A percentile compares a stretch with the other conserved stretches of the same genome.
Conservation (phyloP, 2,329 filamentous ascomycete genomes). For the Paecilomyces sp. region DNA sequence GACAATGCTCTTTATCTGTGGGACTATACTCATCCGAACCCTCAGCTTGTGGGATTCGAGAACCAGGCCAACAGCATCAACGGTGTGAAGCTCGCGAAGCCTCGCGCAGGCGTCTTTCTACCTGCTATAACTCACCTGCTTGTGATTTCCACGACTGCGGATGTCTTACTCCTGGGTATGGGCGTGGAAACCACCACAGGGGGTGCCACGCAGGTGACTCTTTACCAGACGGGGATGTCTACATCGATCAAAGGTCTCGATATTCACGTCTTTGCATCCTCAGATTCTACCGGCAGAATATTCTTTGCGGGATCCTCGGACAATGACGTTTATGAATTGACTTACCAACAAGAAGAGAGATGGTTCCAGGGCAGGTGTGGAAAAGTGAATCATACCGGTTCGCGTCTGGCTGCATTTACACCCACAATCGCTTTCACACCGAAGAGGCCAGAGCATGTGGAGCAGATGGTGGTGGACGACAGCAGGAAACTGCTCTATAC, state of each 20-base stretch:
- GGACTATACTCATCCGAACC: constrained; percentile 93
- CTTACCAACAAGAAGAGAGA: constrained; percentile 92
- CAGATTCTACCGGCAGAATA: constrained; percentile 72
- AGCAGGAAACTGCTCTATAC: constrained; percentile 84
- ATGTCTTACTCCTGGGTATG: constrained; percentile 82
- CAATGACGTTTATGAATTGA: constrained; percentile 87
- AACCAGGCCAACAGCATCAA: constrained; percentile 84
- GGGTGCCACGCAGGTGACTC: constrained; percentile 63
- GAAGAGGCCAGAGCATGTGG: constrained; percentile 54
- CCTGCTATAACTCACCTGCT: constrained; percentile 78
- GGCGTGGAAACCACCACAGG: constrained; percentile 56
- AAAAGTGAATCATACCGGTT: constrained; percentile 81
- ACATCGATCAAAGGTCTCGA: constrained; percentile 69
- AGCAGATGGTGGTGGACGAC: constrained; percentile 81
- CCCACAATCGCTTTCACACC: constrained; percentile 36
- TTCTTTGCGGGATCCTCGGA: constrained; percentile 80
- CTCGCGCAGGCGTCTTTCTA: constrained; percentile 82
- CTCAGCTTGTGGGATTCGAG: constrained; percentile 86
- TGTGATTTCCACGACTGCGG: constrained; percentile 76
- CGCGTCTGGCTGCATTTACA: constrained; percentile 57
- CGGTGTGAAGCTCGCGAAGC: constrained; percentile 78
- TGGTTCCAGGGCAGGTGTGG: constrained; percentile 89
- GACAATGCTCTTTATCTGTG: constrained; percentile 95
- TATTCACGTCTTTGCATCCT: constrained; percentile 71
- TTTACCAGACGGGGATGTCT: constrained; percentile 86